Base-by-base conservation (phyloP, 164 flowering plant genomes). In the Magnolia changhungtana region DNA sequence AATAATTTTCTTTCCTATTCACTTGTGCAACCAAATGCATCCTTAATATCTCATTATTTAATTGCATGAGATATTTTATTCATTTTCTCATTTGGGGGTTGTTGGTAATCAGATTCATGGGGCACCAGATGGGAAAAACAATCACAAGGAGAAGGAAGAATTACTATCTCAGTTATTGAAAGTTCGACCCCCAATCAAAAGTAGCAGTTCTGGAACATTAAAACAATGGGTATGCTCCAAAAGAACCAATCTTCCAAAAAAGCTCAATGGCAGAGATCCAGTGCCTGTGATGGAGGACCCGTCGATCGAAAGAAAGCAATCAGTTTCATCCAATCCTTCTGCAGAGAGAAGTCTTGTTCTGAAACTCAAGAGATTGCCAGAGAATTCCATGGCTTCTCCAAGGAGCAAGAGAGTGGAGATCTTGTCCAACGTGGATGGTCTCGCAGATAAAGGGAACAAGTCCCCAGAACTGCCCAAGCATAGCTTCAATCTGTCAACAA, bases 141-240 rank as follows among this genome's bases (percentile, higher is more conserved):
- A 75, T 74, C 76, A 50, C 78, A 50, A 49, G 45, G 78, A 85
- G 77, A 77, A 77, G 75, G 84, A 80, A 72, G 84, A 73, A 67
- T 67, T 37, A 69, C 74, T 50, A 16, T 61, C 77, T 59, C 76
- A 83, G 72, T 61, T 63, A 18, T 63, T 50, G 29, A 75, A 76
- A 77, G 72, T 77, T 79, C 77, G 67, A 61, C 89, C 81, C 69
- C 82, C 74, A 63, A 68, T 76, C 21, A 82, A 75, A 76, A 50
- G 78, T 21, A 24, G 75, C 79, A 85, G 77, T 79, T 73, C 84
- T 24, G 87, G 88, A 78, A 79, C 80, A 61, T 76, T 87, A 72
- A 80, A 83, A 74, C 84, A 67, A 59, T 88, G 94, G 92, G 86
- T 77, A 18, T 77, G 92, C 79, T 88, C 93, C 52, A 90, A 86